Conservation (phyloP, 345 rosid species). For the Gossypium mustelinum region DNA sequence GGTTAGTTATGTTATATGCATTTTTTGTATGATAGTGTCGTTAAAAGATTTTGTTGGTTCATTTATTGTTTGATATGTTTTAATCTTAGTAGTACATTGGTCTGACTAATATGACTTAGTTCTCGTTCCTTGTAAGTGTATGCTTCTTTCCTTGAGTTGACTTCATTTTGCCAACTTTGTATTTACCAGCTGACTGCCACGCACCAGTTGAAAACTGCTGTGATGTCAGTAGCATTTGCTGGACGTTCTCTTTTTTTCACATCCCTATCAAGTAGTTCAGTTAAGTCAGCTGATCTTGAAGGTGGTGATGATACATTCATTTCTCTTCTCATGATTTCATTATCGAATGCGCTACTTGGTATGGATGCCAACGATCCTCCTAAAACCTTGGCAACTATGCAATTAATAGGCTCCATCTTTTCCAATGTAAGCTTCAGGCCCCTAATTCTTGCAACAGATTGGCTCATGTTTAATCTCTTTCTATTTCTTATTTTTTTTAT, state of each 20-base stretch:
- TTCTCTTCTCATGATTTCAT: conserved; percentile 71
- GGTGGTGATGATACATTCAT: conserved; percentile 41
- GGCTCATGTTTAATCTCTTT: background rate
- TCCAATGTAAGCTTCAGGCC: conserved; percentile 70
- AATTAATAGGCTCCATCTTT: conserved; percentile 92
- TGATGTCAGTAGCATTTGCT: conserved; percentile 94
- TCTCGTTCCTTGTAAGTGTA: conserved; percentile 5
- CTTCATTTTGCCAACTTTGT: conserved; percentile 34
- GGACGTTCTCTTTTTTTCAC: conserved; percentile 85
- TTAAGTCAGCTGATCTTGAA: conserved; percentile 48
- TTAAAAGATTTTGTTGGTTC: conserved; percentile 10
- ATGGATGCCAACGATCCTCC: conserved; percentile 99
- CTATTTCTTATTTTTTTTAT: background rate
- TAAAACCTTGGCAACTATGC: conserved; percentile 94
- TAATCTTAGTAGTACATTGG: background rate
- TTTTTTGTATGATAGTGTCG: background rate
- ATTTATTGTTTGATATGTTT: background rate
- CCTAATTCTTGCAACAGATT: background rate
- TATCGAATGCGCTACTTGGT: conserved; percentile 93
- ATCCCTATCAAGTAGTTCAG: conserved; percentile 46
- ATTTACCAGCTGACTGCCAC: conserved; percentile 97
- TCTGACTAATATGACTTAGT: background rate
- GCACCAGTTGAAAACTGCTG: conserved; percentile 96
- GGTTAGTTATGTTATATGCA: conserved; percentile 48
- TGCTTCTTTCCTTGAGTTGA: conserved; percentile 30